A percentile compares a stretch with the other conserved stretches of the same genome.
Conservation (phyloP, 2,329 filamentous ascomycete genomes). For the Aspergillus tubingensis region DNA sequence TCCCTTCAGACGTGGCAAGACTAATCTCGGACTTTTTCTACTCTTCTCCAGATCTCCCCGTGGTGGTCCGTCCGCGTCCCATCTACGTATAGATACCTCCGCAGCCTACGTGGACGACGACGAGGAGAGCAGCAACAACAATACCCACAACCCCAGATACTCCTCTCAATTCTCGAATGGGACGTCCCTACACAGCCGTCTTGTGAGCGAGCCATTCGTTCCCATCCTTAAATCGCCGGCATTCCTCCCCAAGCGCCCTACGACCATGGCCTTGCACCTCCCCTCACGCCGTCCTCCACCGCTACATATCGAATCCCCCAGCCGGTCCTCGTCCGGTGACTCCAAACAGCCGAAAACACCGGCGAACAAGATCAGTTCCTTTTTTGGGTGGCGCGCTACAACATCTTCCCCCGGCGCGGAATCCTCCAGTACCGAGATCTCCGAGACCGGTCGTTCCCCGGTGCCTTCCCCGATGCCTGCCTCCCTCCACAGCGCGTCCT, state of each 20-base stretch:
- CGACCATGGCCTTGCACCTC: constrained; percentile 49
- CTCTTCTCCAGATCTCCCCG: constrained; percentile 42
- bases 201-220: constrained; percentile 49
- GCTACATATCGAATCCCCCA: constrained; percentile 46
- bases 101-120: constrained; percentile 25
- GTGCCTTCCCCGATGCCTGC: constrained; percentile 56
- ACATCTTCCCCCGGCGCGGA: constrained; percentile 57
- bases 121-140: constrained; percentile 33
- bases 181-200: constrained; percentile 41
- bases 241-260: constrained; percentile 48
- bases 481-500: constrained; percentile 35
- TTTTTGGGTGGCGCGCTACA: constrained; percentile 67
- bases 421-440: constrained; percentile 64
- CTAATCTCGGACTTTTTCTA: constrained; percentile 29
- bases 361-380: constrained; percentile 61
- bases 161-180: constrained; percentile 39
- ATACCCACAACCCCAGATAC: constrained; percentile 28
- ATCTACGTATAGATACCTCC: constrained; percentile 37
- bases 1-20: constrained; percentile 21
- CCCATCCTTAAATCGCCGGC: constrained; percentile 70
- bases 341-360: constrained; percentile 53
- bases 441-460: constrained; percentile 61
- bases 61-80: constrained; percentile 36
- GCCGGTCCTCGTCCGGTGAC: constrained; percentile 39
- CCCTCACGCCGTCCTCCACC: constrained; percentile 44